Conservation (phyloP, 2,329 filamentous ascomycete genomes). For the Triangularia verruculosa region DNA sequence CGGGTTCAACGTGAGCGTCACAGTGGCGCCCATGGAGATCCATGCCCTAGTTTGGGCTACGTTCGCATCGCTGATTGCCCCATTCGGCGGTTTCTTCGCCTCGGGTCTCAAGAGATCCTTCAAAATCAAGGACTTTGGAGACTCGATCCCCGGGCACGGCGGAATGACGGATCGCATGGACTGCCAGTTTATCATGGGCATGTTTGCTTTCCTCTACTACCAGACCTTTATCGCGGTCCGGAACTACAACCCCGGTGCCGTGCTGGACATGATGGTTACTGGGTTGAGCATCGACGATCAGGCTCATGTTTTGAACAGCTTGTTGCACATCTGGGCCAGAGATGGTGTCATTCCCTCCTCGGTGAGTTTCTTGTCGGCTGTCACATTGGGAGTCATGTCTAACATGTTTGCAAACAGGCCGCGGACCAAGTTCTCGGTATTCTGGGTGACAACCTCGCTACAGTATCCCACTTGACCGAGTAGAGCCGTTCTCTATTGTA, state of each 20-base stretch:
- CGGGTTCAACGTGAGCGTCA: slow-evolving; percentile 59
- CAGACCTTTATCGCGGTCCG: slow-evolving; percentile 93
- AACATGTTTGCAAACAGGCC: neutral
- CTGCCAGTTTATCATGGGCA: slow-evolving; percentile 99
- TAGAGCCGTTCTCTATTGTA: neutral
- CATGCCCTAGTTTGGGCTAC: slow-evolving; percentile 87
- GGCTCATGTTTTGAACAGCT: slow-evolving; percentile 69
- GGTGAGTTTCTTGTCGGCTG: slow-evolving; percentile 36
- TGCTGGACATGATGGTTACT: slow-evolving; percentile 94
- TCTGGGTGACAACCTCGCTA: neutral
- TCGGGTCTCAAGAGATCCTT: slow-evolving; percentile 97
- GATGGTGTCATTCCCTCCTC: slow-evolving; percentile 50
- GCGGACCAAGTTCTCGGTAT: slow-evolving; percentile 7
- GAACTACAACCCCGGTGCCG: slow-evolving; percentile 77
- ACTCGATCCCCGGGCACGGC: slow-evolving; percentile 95
- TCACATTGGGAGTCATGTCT: neutral
- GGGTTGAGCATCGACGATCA: slow-evolving; percentile 77
- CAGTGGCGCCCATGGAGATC: slow-evolving; percentile 84
- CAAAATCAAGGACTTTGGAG: slow-evolving; percentile 99
- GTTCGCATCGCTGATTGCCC: slow-evolving; percentile 93
- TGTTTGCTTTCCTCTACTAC: slow-evolving; percentile 98
- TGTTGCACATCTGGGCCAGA: slow-evolving; percentile 62
- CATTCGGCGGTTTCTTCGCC: slow-evolving; percentile 97
- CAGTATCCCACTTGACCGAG: neutral
- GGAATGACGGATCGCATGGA: slow-evolving; percentile 99